Conservation (phyloP, 1,139 yeast genomes). For the Yamadazyma aaseri region DNA sequence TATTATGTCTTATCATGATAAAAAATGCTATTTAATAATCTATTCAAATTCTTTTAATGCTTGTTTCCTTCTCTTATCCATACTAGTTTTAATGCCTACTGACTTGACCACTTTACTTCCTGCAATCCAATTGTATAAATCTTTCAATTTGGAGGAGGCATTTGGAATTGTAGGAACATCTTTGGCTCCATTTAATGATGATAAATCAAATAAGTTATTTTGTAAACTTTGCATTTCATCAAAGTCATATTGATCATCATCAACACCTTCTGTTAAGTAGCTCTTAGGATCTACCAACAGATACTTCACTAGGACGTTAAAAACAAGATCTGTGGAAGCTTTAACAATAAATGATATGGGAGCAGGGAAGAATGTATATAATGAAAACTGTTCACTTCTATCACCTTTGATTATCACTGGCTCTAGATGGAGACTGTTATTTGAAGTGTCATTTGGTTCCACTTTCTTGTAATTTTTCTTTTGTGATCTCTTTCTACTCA, state of each 20-base stretch:
- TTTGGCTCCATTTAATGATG: conserved; percentile 42
- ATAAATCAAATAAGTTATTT: conserved; percentile 38
- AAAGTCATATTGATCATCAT: conserved; percentile 20
- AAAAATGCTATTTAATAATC: not conserved
- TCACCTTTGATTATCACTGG: conserved; percentile 31
- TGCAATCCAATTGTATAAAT: conserved; percentile 28
- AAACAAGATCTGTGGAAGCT: conserved; percentile 18
- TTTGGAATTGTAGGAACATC: conserved; percentile 30
- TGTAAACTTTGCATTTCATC: conserved; percentile 33
- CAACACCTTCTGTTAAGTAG: conserved; percentile 26
- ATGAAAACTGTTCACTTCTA: conserved; percentile 41
- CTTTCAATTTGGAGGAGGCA: conserved; percentile 21
- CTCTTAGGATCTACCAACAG: conserved; percentile 27
- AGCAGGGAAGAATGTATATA: conserved; percentile 44
- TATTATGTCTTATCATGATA: no score
- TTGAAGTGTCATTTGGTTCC: conserved; percentile 2
- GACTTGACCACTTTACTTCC: conserved; percentile 17
- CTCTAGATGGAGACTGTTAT: conserved; percentile 25
- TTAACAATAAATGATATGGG: conserved; percentile 35
- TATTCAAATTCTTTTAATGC: conserved; percentile 43
- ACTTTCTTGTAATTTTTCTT: conserved; percentile 16
- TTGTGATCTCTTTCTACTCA: conserved; percentile 22
- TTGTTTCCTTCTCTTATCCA: conserved; percentile 43
- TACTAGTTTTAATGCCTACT: conserved; percentile 21
- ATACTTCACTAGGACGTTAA: conserved; percentile 20